A percentile compares a stretch with the other conserved stretches of the same genome.
phyloP scores from a whole-genome alignment of 202 grass and related monocot genomes.

The Zizania palustris region DNA sequence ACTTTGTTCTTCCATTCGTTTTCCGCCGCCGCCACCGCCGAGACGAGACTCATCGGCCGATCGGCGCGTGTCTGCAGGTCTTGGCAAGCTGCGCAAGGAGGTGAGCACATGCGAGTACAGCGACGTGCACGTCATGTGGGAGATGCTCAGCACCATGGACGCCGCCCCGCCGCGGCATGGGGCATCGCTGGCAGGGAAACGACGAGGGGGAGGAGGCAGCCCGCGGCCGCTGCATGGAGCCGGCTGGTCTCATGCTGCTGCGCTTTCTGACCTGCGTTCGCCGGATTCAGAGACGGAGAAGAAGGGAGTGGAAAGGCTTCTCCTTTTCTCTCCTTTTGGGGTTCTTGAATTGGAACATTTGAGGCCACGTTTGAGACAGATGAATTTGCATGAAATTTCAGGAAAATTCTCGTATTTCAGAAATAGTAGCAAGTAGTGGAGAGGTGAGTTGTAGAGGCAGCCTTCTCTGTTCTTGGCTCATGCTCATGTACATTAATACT shows the following conservation, averaged over 20 bases:
- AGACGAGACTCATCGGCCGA: neutral
- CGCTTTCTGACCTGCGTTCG: slow-evolving; percentile 27
- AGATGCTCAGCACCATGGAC: slow-evolving; percentile 52
- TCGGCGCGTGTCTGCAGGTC: slow-evolving; percentile 33
- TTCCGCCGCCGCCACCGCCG: neutral
- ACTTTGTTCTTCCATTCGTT: neutral
- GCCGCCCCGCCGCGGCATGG: neutral
- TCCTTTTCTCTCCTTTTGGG: neutral
- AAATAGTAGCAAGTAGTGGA: neutral
- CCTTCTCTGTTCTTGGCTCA: neutral
- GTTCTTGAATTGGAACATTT: neutral
- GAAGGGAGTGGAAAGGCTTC: neutral
- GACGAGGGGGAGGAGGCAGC: neutral
- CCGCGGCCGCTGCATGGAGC: slow-evolving; percentile 25
- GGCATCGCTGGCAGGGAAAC: neutral
- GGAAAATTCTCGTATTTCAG: neutral
- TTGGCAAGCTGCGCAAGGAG: slow-evolving; percentile 54
- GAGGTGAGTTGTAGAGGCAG: neutral
- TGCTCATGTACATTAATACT: neutral
- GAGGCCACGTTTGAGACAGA: neutral
- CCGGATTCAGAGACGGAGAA: neutral
- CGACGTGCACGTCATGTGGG: slow-evolving; percentile 84
- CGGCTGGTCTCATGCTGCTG: slow-evolving; percentile 37
- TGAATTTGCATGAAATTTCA: neutral
- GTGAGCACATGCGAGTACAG: slow-evolving; percentile 73